Evolutionary conservation across 257 asterid genomes (phyloP).

Genomic region (Solanum appendiculatum): DNA sequence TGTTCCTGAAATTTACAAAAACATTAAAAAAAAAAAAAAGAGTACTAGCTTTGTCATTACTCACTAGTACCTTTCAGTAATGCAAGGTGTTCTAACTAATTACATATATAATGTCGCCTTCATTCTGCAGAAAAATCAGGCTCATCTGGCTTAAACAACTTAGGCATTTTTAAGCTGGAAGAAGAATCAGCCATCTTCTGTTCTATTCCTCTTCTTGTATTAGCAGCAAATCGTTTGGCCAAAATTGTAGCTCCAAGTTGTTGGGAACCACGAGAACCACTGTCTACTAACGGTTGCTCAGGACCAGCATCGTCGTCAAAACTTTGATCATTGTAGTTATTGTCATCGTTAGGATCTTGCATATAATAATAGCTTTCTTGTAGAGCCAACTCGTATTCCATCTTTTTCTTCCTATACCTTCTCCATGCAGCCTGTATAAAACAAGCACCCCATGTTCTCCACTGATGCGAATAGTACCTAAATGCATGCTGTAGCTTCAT

Average conservation of each 20-base stretch:
- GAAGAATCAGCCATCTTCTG: conserved; percentile 44
- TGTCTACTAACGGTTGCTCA: conserved; percentile 4
- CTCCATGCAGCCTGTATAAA: conserved; percentile 75
- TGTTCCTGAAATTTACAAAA: conserved; percentile 14
- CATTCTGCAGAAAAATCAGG: conserved; percentile 67
- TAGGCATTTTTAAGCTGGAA: conserved; percentile 76
- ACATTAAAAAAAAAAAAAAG: neutral
- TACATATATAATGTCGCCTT: neutral
- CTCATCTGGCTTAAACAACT: conserved; percentile 72
- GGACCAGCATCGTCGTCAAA: neutral
- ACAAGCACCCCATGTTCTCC: conserved; percentile 97
- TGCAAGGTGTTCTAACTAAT: neutral
- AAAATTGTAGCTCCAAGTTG: conserved; percentile 59
- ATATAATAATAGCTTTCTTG: conserved; percentile 32
- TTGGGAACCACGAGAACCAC: conserved; percentile 15
- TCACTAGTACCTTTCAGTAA: conserved; percentile 2
- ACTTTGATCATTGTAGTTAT: neutral
- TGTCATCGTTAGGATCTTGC: neutral
- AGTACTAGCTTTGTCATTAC: conserved; percentile 10
- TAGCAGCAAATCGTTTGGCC: conserved; percentile 72
- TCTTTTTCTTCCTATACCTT: conserved; percentile 46
- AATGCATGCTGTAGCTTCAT: conserved; percentile 88
- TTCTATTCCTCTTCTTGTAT: conserved; percentile 47
- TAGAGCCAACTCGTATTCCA: conserved; percentile 44
- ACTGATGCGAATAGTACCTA: conserved; percentile 81